A percentile compares a stretch with the other conserved stretches of the same genome.
phyloP scores from a whole-genome alignment of 108 stramenopile genomes.

The Nitzschia putrida region DNA sequence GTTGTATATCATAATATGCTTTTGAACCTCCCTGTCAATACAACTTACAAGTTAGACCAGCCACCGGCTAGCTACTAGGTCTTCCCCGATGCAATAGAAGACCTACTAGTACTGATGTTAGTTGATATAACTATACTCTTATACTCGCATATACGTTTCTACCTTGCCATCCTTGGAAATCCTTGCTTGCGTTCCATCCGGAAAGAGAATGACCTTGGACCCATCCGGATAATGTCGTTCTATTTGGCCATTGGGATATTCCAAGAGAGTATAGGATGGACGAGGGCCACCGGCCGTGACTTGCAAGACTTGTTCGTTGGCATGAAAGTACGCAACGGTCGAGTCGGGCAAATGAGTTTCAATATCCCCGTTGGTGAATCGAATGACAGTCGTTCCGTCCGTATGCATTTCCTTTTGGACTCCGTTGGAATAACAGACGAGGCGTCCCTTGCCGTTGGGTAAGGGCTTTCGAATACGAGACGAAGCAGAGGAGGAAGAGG shows the following conservation, averaged over 20 bases:
- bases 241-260: slow-evolving; percentile 56
- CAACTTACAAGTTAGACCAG: no score
- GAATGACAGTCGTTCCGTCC: slow-evolving; percentile 63
- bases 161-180: slow-evolving; percentile 18
- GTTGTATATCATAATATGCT: background rate
- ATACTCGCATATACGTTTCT: slow-evolving; percentile 7
- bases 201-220: slow-evolving; percentile 41
- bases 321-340: slow-evolving; percentile 41
- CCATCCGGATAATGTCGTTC: slow-evolving; percentile 60
- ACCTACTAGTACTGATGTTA: background rate
- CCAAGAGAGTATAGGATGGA: slow-evolving; percentile 38
- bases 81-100: background rate
- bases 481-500: slow-evolving; percentile 16
- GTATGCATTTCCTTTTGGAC: slow-evolving; percentile 52
- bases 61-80: background rate
- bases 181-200: slow-evolving; percentile 34
- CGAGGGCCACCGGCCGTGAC: slow-evolving; percentile 33
- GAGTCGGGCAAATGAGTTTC: slow-evolving; percentile 40
- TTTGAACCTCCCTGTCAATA: background rate
- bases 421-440: slow-evolving; percentile 61
- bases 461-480: slow-evolving; percentile 18
- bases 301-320: slow-evolving; percentile 37
- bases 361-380: slow-evolving; percentile 81
- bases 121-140: background rate
- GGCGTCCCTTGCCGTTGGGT: slow-evolving; percentile 25